Evolutionary conservation across 768 basidiomycete species (phyloP).

Genomic region (Piloderma croceum): DNA sequence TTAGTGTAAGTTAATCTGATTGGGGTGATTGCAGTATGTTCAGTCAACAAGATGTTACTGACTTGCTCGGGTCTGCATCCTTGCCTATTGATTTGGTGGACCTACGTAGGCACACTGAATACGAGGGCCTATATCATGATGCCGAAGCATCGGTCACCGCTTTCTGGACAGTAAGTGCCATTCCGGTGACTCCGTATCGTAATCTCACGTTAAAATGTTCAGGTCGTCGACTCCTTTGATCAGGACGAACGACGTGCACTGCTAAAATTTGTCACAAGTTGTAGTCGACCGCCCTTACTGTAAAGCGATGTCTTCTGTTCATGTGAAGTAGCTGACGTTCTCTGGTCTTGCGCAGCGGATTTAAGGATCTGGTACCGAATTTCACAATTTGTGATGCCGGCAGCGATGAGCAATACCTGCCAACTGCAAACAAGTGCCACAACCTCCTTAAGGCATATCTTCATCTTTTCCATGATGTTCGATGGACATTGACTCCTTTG

Average conservation of each 20-base stretch:
- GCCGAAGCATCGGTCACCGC: conserved; percentile 62
- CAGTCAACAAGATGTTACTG: conserved; percentile 92
- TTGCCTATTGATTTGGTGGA: conserved; percentile 82
- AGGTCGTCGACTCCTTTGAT: conserved; percentile 76
- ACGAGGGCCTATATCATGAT: conserved; percentile 79
- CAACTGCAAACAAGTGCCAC: conserved; percentile 82
- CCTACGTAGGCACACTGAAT: conserved; percentile 66
- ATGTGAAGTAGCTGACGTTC: not conserved
- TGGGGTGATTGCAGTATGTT: conserved; percentile 71
- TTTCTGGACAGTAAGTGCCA: conserved; percentile 84
- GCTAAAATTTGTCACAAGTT: conserved; percentile 91
- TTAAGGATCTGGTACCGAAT: conserved; percentile 80
- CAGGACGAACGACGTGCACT: conserved; percentile 75
- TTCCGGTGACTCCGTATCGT: not conserved
- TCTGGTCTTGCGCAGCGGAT: conserved; percentile 47
- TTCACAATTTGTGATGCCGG: conserved; percentile 86
- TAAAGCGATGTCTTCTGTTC: conserved; percentile 29
- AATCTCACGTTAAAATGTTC: conserved; percentile 3
- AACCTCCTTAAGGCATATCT: conserved; percentile 77
- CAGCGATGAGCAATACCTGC: conserved; percentile 61
- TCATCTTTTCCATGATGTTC: conserved; percentile 1
- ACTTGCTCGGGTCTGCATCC: conserved; percentile 84
- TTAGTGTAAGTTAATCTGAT: not conserved
- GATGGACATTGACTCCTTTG: not conserved
- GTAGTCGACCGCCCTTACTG: conserved; percentile 83